A percentile compares a stretch with the other conserved stretches of the same genome.
Conservation (phyloP, 1,284 basidiomycete genomes). For the Marasmius tenuissimus region DNA sequence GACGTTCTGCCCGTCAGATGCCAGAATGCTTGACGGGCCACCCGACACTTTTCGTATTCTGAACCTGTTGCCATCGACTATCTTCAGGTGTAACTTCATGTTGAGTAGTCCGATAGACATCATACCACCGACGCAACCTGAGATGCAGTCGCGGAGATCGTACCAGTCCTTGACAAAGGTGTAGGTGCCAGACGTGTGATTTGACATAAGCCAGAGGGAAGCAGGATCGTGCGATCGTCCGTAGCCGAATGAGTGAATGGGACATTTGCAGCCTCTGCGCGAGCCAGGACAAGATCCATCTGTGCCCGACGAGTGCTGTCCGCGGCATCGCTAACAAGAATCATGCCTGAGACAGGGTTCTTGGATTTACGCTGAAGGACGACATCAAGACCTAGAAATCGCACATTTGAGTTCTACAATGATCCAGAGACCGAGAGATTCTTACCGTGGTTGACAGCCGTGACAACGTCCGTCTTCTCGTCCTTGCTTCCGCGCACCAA, state of each 20-base stretch:
- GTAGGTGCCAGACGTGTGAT: conserved; percentile 96
- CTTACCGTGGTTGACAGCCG: conserved; percentile 88
- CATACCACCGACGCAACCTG: conserved; percentile 92
- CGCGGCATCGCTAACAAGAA: conserved; percentile 89
- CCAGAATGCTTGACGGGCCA: conserved; percentile 78
- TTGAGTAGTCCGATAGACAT: conserved; percentile 87
- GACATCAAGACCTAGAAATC: conserved; percentile 75
- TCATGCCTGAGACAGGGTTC: conserved; percentile 88
- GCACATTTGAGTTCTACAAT: neutral
- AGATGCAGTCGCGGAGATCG: conserved; percentile 84
- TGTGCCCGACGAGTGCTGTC: conserved; percentile 94
- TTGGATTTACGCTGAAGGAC: conserved; percentile 91
- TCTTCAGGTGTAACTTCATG: conserved; percentile 91
- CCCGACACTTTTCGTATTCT: conserved; percentile 90
- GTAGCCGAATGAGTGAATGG: conserved; percentile 96
- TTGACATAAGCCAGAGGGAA: conserved; percentile 98
- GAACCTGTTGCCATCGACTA: conserved; percentile 83
- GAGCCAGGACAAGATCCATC: conserved; percentile 96
- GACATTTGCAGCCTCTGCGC: conserved; percentile 93
- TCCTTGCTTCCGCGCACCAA: conserved; percentile 77
- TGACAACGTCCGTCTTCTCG: conserved; percentile 94
- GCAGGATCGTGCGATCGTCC: conserved; percentile 96
- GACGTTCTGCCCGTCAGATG: conserved; percentile 87
- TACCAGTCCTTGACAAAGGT: conserved; percentile 98
- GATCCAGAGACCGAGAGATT: neutral